Evolutionary conservation across 306 rosid genomes (phyloP).

Genomic region (Albizia julibrissin): DNA sequence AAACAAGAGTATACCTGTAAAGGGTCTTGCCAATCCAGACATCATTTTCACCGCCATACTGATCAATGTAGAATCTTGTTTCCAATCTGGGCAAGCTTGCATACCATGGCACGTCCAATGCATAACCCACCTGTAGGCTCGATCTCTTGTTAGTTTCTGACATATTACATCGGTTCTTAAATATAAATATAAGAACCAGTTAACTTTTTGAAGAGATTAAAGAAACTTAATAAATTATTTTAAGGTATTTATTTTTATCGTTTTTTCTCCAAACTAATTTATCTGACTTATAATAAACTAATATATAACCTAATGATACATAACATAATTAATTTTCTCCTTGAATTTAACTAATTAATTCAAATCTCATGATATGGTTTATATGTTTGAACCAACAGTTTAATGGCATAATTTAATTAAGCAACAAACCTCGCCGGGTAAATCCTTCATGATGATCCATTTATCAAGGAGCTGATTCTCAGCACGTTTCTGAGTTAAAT

Average conservation of each 20-base stretch:
- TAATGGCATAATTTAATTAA: not conserved
- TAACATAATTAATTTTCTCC: not conserved
- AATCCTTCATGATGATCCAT: constrained; percentile 81
- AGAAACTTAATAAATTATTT: too few relatives aligned
- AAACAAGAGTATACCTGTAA: constrained; percentile 53
- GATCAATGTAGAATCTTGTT: constrained; percentile 69
- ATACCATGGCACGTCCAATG: constrained; percentile 78
- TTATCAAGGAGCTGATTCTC: constrained; percentile 64
- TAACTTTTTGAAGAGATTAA: too few relatives aligned
- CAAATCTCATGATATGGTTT: not conserved
- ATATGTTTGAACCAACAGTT: not conserved
- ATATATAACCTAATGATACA: too few relatives aligned
- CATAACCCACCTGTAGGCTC: constrained; percentile 57
- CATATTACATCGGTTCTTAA: not conserved
- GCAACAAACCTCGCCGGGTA: constrained; percentile 71
- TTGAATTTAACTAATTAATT: too few relatives aligned
- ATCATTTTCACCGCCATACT: constrained; percentile 75
- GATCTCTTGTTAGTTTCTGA: not conserved
- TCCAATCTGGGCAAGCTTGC: constrained; percentile 83
- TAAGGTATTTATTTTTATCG: too few relatives aligned
- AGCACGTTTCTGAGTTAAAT: constrained; percentile 58
- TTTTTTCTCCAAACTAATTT: too few relatives aligned
- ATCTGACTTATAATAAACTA: too few relatives aligned
- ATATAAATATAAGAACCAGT: too few relatives aligned
- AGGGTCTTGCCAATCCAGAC: constrained; percentile 95